Conservation (phyloP, 331 rosid species). For the Erythrophleum ivorense region DNA sequence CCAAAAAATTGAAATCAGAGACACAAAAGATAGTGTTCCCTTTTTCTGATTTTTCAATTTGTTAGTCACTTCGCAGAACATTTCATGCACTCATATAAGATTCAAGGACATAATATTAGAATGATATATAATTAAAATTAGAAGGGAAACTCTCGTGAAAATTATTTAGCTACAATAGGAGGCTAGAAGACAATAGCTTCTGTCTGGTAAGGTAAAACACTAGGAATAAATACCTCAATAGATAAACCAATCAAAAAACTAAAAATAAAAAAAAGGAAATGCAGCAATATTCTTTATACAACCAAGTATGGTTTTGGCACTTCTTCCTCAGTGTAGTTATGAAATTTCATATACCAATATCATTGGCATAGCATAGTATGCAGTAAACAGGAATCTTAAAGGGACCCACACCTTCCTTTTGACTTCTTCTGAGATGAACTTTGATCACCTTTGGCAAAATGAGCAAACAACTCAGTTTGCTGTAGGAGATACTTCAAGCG, state of each 20-base stretch:
- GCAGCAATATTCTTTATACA: background rate
- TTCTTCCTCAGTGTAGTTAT: constrained; percentile 18
- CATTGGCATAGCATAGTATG: background rate
- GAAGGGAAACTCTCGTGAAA: background rate
- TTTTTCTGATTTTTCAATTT: background rate
- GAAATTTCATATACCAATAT: background rate
- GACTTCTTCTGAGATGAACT: constrained; percentile 78
- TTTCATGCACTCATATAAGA: constrained; percentile 21
- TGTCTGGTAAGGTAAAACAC: constrained; percentile 15
- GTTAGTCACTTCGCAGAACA: background rate
- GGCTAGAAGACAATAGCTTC: constrained; percentile 21
- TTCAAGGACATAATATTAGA: background rate
- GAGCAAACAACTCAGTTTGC: constrained; percentile 97
- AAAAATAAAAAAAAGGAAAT: background rate
- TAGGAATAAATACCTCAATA: background rate
- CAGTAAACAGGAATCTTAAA: constrained; percentile 10
- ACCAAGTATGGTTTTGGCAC: background rate
- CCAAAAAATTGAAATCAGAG: background rate
- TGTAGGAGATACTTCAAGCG: constrained; percentile 93
- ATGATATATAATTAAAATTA: background rate
- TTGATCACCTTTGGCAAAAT: constrained; percentile 93
- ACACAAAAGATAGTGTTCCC: background rate
- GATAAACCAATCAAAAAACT: too few species aligned
- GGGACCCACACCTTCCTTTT: constrained; percentile 68
- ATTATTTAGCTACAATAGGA: background rate